Conservation (phyloP, 1,284 basidiomycete species). For the Leucoagaricus sp. region DNA sequence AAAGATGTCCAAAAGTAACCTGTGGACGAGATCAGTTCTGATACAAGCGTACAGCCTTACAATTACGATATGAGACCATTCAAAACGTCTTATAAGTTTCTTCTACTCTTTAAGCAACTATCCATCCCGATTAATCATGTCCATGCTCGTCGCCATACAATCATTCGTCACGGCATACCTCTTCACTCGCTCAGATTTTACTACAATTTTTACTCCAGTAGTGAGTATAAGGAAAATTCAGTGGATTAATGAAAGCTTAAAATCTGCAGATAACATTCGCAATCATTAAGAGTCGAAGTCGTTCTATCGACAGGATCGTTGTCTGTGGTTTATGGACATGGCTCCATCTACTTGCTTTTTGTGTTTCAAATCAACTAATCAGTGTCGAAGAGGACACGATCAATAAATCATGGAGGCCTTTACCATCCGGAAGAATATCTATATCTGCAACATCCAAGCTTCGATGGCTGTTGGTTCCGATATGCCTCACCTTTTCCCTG, state of each 20-base stretch:
- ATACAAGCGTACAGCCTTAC: no score
- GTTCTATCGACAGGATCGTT: conserved; percentile 22
- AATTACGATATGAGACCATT: no score
- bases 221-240: conserved; percentile 20
- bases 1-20: no score
- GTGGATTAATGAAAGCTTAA: neutral
- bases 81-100: no score
- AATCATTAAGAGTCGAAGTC: conserved; percentile 21
- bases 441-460: conserved; percentile 31
- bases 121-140: no score
- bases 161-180: conserved; percentile 27
- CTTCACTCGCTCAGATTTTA: conserved; percentile 36
- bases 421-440: conserved; percentile 43
- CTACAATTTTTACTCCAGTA: conserved; percentile 33
- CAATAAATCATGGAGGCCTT: conserved; percentile 47
- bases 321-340: conserved; percentile 41
- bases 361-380: conserved; percentile 45
- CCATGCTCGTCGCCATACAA: no score
- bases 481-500: conserved; percentile 32
- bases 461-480: conserved; percentile 35
- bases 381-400: conserved; percentile 38
- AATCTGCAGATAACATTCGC: conserved; percentile 22
- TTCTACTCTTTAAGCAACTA: no score
- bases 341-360: conserved; percentile 45
- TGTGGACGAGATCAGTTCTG: no score